Base-by-base conservation (phyloP, 1,284 basidiomycete species). In the Heterobasidion annosum region DNA sequence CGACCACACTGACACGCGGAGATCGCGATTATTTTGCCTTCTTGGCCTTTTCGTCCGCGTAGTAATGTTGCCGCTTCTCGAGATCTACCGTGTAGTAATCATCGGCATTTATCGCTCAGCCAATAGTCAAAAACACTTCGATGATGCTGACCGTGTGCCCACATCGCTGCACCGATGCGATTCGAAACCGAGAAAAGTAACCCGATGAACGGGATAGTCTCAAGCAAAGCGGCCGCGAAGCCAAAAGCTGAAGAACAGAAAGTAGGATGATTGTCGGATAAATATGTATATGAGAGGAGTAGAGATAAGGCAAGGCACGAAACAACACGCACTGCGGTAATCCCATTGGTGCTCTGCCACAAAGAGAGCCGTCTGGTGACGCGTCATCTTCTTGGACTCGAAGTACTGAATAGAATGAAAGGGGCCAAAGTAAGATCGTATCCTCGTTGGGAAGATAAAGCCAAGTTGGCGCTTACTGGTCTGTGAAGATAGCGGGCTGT, bases 281-380 rank as follows among this genome's bases (percentile, higher is more conserved):
- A 8, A 40, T 3, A 16, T 18, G n/a, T n/a, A n/a, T n/a, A 16
- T 50, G 48, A n/a, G 32, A 12, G 48, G 1, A 34, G 35, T 15
- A 33, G 33, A 33, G 25, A 32, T 48, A 15, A 34, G 4, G 48
- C 16, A 33, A 48, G 25, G 13, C 15, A 34, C n/a, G 46, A 32
- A 45, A 25, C 4, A n/a, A 33, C 7, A 58, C 61, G n/a, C 54
- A 90, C 88, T 64, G 65, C 88, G 73, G 64, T 94, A 93, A 56
- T 89, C 85, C 87, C 89, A 91, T 65, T 89, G 91, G 34, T 88
- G 81, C 66, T 95, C 92, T 63, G 91, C 88, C 57, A 94, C 78
- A 70, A 91, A 95, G 0, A 84, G 70, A 10, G 82, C 82, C 8
- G 81, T 70, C 64, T 93, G 81, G 33, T 77, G 67, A 3, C 75